Base-by-base conservation (phyloP, 805 yeast species). In the Metschnikowia picachoensis region DNA sequence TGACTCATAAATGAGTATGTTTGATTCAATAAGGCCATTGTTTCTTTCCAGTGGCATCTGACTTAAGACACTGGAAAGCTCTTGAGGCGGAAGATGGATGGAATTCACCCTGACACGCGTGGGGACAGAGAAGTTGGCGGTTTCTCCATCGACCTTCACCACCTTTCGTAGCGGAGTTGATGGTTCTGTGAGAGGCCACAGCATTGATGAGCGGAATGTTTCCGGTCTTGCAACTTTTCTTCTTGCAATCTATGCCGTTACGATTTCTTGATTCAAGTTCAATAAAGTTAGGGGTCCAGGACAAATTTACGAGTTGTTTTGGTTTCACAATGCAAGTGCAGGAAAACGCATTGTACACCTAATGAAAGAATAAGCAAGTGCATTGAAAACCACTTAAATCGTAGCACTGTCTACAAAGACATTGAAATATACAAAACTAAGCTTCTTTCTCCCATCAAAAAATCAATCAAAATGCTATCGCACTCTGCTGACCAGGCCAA, bases 81-180 rank as follows among this genome's bases (percentile, higher is more conserved):
- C 59, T 12, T 56, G 56, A 2, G 63, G 64, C 16, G 64, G 64
- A 14, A 60, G 55, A 30, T 48, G 59, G 8, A 60, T 47, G 10
- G 41, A 44, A 16, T 46, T 37, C 4, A 54, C 42, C 35, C 52
- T 30, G 13, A 55, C 37, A 12, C 50, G 45, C 11, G 35, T 35
- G 2, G 53, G 51, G 3, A 49, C 50, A 10, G 51, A 46, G 37
- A 48, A 46, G 14, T 46, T 48, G 17, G 55, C 38, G n/a, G 34
- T 35, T 20, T 53, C 39, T 17, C 30, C 37, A 12, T 44, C 37
- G 2, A 42, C 34, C 17, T 35, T n/a, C 12, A 35, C 37, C 14
- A 45, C 41, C 30, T 37, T 43, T 33, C 47, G 52, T 35, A 49
- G 47, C 10, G 61, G 61, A 9, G 61, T 57, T 13, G 59, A 52